A percentile compares a stretch with the other conserved stretches of the same genome.
phyloP scores from a whole-genome alignment of 2,329 filamentous ascomycete species.

The Pyricularia pennisetigena region DNA sequence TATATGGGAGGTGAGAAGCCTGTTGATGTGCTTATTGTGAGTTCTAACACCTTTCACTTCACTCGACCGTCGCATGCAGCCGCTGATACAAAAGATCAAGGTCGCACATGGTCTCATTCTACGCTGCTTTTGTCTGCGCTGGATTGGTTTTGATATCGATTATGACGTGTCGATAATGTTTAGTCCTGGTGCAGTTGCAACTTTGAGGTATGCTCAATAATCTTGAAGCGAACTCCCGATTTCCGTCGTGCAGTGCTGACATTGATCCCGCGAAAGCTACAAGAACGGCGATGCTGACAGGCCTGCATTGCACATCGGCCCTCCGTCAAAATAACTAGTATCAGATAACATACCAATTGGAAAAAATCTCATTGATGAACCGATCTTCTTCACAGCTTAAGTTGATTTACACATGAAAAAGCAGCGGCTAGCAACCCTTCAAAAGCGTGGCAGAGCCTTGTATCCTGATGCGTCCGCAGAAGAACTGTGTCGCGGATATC shows the following conservation, averaged over 20 bases:
- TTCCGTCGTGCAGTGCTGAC: conserved; percentile 7
- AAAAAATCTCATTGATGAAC: background rate
- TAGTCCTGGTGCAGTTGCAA: conserved; percentile 29
- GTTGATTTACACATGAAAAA: background rate
- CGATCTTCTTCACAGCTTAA: background rate
- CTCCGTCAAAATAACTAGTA: conserved; percentile 20
- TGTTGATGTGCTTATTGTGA: conserved; percentile 23
- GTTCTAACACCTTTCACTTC: conserved; percentile 4
- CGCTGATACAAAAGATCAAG: background rate
- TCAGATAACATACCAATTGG: background rate
- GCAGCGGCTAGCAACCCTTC: background rate
- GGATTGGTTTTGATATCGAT: conserved; percentile 30
- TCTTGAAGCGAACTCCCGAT: background rate
- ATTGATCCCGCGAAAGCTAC: conserved; percentile 9
- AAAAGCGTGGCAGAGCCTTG: background rate
- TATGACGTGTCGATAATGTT: conserved; percentile 30
- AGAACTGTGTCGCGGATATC: background rate
- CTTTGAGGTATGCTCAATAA: conserved; percentile 24
- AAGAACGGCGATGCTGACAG: conserved; percentile 25
- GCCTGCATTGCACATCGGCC: conserved; percentile 28
- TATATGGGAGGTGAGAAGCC: conserved; percentile 27
- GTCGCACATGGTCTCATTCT: conserved; percentile 34
- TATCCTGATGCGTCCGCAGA: background rate
- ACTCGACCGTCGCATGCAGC: background rate
- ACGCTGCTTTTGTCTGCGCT: conserved; percentile 34